Evolutionary conservation across 495 filamentous ascomycete genomes (phyloP).

Genomic region (Hyaloscypha variabilis): DNA sequence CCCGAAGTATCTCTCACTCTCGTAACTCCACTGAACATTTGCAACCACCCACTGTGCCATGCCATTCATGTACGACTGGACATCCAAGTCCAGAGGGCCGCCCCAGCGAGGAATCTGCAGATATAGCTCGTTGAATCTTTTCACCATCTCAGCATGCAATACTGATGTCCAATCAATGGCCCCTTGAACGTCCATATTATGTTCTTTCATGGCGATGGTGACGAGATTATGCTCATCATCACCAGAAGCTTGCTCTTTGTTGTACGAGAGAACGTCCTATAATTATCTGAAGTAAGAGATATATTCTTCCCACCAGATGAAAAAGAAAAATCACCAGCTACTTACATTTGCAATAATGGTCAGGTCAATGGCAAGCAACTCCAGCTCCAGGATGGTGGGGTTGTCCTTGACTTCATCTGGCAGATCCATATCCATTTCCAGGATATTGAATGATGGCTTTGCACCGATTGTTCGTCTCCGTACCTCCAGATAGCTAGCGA

Average conservation of each 20-base stretch:
- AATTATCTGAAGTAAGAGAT: neutral
- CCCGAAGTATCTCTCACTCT: conserved; percentile 6
- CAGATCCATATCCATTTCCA: conserved; percentile 5
- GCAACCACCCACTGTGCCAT: conserved; percentile 5
- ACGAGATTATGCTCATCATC: conserved; percentile 3
- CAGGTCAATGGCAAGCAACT: conserved; percentile 8
- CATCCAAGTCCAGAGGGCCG: conserved; percentile 6
- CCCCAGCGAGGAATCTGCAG: neutral
- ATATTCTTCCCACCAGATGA: neutral
- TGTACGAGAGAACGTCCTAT: conserved; percentile 4
- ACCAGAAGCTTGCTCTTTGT: conserved; percentile 5
- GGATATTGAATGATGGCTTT: conserved; percentile 2
- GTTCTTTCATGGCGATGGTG: conserved; percentile 8
- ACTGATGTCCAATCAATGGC: conserved; percentile 2
- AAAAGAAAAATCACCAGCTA: neutral
- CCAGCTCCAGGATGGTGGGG: conserved; percentile 1
- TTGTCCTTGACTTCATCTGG: neutral
- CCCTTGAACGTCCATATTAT: conserved; percentile 3
- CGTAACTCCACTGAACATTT: conserved; percentile 7
- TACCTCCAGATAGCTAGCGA: conserved; percentile 1
- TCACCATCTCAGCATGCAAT: conserved; percentile 1
- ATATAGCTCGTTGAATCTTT: conserved; percentile 4
- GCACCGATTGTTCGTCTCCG: conserved; percentile 2
- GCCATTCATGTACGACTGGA: conserved; percentile 4
- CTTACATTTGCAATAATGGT: conserved; percentile 8